Evolutionary conservation across 305 asterid genomes (phyloP), one percentile per base, ranked within the genome.

Genomic region (Solanum hybrid): DNA sequence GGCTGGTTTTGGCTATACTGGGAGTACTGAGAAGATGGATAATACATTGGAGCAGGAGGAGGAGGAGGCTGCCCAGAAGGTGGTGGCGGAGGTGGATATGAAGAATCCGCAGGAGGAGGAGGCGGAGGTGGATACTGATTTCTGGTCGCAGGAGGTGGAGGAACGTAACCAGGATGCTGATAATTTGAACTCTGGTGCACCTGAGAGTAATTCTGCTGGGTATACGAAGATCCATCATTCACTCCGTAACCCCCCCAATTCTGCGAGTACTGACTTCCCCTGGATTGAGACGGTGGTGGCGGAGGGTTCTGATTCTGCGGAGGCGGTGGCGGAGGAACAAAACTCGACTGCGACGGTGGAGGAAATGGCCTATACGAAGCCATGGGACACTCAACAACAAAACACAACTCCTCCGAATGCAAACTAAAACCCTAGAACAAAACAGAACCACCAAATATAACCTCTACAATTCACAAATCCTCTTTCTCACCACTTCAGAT

Each of bases 301-400:
- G 89, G 71, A 7, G 94, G 90, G 88, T 78, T 93, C 88, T 95
- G 98, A 91, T 93, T 96, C 32, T 96, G 93, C 24, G 98, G 95
- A 8, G 97, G 95, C 4, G 97, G 97, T 22, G 95, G 94, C 2
- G 94, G 95, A 34, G 95, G 96, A 45, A 94, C 93, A 89, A 95
- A 97, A 78, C 94, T 93, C 7, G 99, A 92, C 91, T 93, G 98
- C 36, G 95, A 94, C 40, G 97, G 97, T 34, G 97, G 98, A 86
- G 94, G 98, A 89, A 96, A 96, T 56, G 98, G 98, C 92, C 98
- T 91, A 91, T 96, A 97, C 22, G 99, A 96, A 90, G 98, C 99
- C 99, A 97, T 85, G 22, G 12, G 22, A 82, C 71, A 45, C 87
- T 38, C 66, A 80, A 79, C 60, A 13, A 31, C 19, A 78, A 78